Evolutionary conservation across 352 stramenopile species (phyloP).

Genomic region (Phytophthora kernoviae): DNA sequence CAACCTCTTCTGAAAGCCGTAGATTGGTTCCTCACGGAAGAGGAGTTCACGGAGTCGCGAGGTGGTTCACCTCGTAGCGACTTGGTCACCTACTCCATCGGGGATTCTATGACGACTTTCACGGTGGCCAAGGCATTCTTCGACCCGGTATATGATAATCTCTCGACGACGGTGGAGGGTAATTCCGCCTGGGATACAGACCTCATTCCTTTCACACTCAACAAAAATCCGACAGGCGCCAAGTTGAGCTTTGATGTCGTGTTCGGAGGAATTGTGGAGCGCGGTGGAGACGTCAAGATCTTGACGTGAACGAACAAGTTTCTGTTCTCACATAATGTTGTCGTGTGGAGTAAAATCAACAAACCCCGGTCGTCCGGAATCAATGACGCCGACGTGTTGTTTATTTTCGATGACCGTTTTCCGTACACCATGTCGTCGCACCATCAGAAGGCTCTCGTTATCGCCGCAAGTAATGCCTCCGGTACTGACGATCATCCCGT

Average conservation of each 20-base stretch:
- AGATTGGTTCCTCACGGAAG: constrained; percentile 60
- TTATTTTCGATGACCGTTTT: constrained; percentile 61
- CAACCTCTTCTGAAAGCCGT: constrained; percentile 54
- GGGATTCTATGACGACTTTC: constrained; percentile 51
- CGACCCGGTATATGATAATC: constrained; percentile 39
- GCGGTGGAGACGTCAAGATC: constrained; percentile 42
- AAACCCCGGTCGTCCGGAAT: constrained; percentile 13
- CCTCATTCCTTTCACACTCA: constrained; percentile 40
- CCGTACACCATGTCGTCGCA: constrained; percentile 39
- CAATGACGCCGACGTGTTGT: constrained; percentile 25
- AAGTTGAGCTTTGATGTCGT: constrained; percentile 42
- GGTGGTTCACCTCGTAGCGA: constrained; percentile 43
- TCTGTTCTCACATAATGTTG: constrained; percentile 42
- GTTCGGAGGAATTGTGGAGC: constrained; percentile 30
- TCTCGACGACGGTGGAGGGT: constrained; percentile 27
- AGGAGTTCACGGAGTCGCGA: constrained; percentile 50
- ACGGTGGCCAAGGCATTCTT: constrained; percentile 50
- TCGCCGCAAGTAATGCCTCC: constrained; percentile 6
- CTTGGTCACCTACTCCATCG: constrained; percentile 32
- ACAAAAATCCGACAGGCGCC: constrained; percentile 20
- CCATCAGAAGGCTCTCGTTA: constrained; percentile 55
- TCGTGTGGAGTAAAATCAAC: constrained; percentile 49
- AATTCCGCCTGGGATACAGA: constrained; percentile 53
- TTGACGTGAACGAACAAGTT: constrained; percentile 62
- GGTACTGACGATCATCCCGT: constrained; percentile 13